phyloP scores from a whole-genome alignment of 306 rosid genomes.

The Mimosa pudica region DNA sequence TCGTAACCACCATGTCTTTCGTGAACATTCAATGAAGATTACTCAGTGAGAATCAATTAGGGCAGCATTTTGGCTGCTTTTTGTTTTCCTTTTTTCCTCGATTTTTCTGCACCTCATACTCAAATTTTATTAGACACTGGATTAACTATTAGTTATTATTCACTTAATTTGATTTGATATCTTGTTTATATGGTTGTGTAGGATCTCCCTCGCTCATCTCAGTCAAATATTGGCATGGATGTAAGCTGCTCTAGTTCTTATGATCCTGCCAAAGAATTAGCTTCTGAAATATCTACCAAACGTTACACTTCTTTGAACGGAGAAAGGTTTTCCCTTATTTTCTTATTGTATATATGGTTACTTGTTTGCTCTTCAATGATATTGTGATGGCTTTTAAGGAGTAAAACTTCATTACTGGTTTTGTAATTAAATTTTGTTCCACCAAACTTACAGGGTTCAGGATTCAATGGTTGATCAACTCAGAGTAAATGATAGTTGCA shows the following conservation, averaged over 20 bases:
- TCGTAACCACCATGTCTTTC: neutral
- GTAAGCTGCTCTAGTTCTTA: constrained; percentile 56
- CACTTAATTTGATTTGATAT: neutral
- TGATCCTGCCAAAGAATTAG: constrained; percentile 71
- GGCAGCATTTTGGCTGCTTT: neutral
- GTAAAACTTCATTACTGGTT: constrained; percentile 6
- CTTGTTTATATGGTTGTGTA: constrained; percentile 39
- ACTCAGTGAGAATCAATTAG: neutral
- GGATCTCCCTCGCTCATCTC: constrained; percentile 62
- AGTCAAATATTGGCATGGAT: constrained; percentile 52
- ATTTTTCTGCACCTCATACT: neutral
- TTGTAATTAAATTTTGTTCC: constrained; percentile 17
- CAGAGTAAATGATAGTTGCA: constrained; percentile 39
- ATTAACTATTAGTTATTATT: neutral
- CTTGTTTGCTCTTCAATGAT: constrained; percentile 11
- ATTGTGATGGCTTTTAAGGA: constrained; percentile 19
- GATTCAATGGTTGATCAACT: constrained; percentile 46
- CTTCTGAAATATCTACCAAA: constrained; percentile 61
- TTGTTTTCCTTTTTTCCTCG: neutral
- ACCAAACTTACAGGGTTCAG: constrained; percentile 52
- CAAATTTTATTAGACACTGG: neutral
- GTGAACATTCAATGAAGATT: neutral
- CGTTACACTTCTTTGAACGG: constrained; percentile 43
- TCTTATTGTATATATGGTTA: constrained; percentile 15
- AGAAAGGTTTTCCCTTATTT: constrained; percentile 61